Evolutionary conservation across 345 rosid genomes (phyloP).

Genomic region (Populus nigra): DNA sequence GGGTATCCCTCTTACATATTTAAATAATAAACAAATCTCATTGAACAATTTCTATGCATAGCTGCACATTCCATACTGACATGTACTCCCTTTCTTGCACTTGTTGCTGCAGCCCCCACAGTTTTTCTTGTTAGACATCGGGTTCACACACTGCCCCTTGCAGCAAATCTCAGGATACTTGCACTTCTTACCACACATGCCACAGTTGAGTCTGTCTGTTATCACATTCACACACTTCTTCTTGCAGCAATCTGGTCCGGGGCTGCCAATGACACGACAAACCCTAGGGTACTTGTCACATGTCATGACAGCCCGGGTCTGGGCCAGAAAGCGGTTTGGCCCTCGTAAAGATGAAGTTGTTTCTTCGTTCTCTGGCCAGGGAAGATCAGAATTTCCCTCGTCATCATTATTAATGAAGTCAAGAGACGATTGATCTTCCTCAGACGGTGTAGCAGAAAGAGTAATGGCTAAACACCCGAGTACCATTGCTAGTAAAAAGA

Average conservation of each 20-base stretch:
- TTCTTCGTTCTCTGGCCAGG: background rate
- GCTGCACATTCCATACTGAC: slow-evolving; percentile 58
- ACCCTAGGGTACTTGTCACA: slow-evolving; percentile 34
- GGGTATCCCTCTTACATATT: background rate
- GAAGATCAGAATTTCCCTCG: background rate
- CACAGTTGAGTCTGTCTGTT: slow-evolving; percentile 45
- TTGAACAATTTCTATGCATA: slow-evolving; percentile 34
- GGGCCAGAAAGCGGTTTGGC: background rate
- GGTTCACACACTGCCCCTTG: slow-evolving; percentile 58
- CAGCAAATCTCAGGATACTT: slow-evolving; percentile 52
- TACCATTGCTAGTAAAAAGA: background rate
- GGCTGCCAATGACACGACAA: slow-evolving; percentile 50
- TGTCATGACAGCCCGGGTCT: background rate
- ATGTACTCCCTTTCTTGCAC: slow-evolving; percentile 51
- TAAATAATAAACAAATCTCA: background rate
- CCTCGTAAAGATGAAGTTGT: background rate
- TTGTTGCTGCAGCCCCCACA: slow-evolving; percentile 59
- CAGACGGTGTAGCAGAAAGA: background rate
- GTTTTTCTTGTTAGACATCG: slow-evolving; percentile 44
- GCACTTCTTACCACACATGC: slow-evolving; percentile 56
- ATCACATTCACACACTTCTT: slow-evolving; percentile 49
- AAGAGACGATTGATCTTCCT: background rate
- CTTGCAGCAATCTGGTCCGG: slow-evolving; percentile 57
- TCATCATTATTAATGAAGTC: background rate
- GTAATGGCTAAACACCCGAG: background rate